Percentiles rank a stretch among this genome's conserved stretches.
Conservation (phyloP, 1,139 yeast species). For the Pichia sp. region DNA sequence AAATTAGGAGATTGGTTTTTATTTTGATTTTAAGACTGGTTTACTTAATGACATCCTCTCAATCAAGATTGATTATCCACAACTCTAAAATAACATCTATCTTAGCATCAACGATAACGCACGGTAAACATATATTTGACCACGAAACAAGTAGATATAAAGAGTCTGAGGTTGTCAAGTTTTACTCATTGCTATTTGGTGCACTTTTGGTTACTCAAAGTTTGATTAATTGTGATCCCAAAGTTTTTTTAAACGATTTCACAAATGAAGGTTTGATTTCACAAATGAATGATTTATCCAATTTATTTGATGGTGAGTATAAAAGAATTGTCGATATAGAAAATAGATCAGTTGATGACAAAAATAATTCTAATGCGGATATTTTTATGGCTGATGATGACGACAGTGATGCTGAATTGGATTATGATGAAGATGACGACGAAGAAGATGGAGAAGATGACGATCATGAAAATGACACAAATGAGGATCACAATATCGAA, state of each 20-base stretch:
- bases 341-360: conserved; percentile 6
- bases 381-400: neutral
- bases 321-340: neutral
- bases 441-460: conserved; percentile 21
- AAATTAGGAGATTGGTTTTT: conserved; percentile 55
- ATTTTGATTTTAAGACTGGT: conserved; percentile 52
- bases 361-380: neutral
- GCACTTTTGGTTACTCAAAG: conserved; percentile 45
- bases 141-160: conserved; percentile 12
- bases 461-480: conserved; percentile 25
- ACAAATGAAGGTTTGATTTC: conserved; percentile 68
- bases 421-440: neutral
- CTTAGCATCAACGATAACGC: conserved; percentile 67
- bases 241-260: conserved; percentile 41
- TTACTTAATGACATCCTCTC: conserved; percentile 26
- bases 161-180: conserved; percentile 21
- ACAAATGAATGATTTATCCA: conserved; percentile 37
- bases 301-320: neutral
- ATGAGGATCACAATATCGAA: conserved; percentile 23
- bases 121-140: conserved; percentile 35
- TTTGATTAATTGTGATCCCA: conserved; percentile 42
- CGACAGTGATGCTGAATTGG: neutral
- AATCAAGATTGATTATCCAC: conserved; percentile 21
- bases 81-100: conserved; percentile 38
- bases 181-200: conserved; percentile 43